Evolutionary conservation across 202 grass and related monocot genomes (phyloP).

Genomic region (Alloteropsis angusta): DNA sequence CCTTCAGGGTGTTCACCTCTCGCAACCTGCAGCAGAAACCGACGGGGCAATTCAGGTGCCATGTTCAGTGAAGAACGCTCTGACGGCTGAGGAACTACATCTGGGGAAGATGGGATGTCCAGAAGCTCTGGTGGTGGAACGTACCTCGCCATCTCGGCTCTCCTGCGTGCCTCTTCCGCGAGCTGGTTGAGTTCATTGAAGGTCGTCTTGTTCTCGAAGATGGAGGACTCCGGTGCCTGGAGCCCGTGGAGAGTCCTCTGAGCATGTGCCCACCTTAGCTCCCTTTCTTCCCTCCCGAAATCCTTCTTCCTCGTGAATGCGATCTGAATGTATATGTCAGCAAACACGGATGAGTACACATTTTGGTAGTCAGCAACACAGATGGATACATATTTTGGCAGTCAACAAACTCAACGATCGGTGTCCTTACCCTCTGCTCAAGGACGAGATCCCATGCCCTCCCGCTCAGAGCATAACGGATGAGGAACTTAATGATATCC

Average conservation of each 20-base stretch:
- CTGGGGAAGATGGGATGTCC: background rate
- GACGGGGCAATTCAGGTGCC: background rate
- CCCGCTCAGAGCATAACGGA: slow-evolving; percentile 59
- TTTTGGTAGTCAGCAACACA: background rate
- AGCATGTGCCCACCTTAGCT: slow-evolving; percentile 71
- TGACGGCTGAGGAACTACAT: background rate
- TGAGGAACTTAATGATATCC: slow-evolving; percentile 83
- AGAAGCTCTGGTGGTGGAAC: background rate
- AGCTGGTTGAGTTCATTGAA: slow-evolving; percentile 64
- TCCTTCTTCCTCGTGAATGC: slow-evolving; percentile 86
- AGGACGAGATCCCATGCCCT: slow-evolving; percentile 82
- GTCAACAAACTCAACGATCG: background rate
- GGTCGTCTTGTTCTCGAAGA: slow-evolving; percentile 44
- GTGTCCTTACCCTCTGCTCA: slow-evolving; percentile 66
- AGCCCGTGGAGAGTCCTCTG: slow-evolving; percentile 85
- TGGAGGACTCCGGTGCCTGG: slow-evolving; percentile 33
- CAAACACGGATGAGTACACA: background rate
- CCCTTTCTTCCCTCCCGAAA: slow-evolving; percentile 67
- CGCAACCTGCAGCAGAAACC: slow-evolving; percentile 37
- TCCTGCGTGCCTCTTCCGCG: slow-evolving; percentile 62
- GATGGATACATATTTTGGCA: background rate
- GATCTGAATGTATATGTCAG: slow-evolving; percentile 15
- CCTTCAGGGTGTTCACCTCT: slow-evolving; percentile 66
- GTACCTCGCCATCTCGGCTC: slow-evolving; percentile 80
- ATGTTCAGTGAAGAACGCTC: background rate